These are phyloP conservation scores for Coprinopsis strossmayeri DNA, from an alignment of 768 basidiomycete genomes.

Conservation along the genomic window DNA sequence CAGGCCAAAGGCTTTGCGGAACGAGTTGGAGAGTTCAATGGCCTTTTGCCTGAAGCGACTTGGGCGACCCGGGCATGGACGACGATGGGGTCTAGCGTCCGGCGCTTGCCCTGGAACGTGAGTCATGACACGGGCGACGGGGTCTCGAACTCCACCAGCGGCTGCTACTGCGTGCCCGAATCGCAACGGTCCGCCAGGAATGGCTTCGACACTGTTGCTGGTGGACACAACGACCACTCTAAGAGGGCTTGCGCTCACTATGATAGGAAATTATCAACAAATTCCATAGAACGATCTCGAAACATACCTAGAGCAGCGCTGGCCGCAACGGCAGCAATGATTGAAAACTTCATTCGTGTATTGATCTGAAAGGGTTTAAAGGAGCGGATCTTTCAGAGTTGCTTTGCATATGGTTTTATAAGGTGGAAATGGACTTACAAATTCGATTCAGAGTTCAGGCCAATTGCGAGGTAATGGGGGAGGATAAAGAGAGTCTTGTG, in stretches of 20 bases:
- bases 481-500: background rate
- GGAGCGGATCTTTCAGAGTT: background rate
- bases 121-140: background rate
- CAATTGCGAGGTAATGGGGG: background rate
- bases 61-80: slow-evolving; percentile 14
- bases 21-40: slow-evolving; percentile 42
- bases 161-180: slow-evolving; percentile 18
- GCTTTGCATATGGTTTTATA: background rate
- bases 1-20: slow-evolving; percentile 52
- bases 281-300: background rate
- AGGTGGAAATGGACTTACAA: background rate
- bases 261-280: background rate
- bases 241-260: slow-evolving; percentile 42
- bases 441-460: background rate
- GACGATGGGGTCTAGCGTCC: slow-evolving; percentile 10
- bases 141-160: background rate
- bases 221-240: slow-evolving; percentile 33
- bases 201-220: slow-evolving; percentile 8
- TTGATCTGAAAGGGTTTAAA: background rate
- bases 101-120: slow-evolving; percentile 10
- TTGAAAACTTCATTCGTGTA: slow-evolving; percentile 29
- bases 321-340: slow-evolving; percentile 30
- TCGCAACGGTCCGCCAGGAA: slow-evolving; percentile 10
- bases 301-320: slow-evolving; percentile 29
- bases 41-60: slow-evolving; percentile 33